Percentiles rank a stretch among this genome's conserved stretches.
Evolutionary conservation across 225 moss, liverwort and hornwort genomes (phyloP).

Genomic region (Straminergon stramineum): DNA sequence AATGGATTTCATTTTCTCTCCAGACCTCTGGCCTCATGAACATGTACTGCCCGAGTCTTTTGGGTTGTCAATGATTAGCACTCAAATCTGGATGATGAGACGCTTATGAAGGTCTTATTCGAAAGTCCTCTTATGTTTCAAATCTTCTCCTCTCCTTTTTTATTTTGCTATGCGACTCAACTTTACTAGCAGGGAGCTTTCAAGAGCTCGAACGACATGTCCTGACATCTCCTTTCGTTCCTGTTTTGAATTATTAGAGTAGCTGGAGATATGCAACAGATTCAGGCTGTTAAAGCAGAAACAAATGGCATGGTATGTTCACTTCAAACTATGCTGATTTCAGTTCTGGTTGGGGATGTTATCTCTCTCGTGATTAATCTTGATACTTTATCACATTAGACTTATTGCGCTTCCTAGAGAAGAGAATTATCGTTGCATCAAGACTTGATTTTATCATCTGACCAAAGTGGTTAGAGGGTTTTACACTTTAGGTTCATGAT

Average conservation of each 20-base stretch:
- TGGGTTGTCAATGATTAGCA: not conserved
- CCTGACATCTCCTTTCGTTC: conserved; percentile 1
- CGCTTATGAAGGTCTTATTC: not conserved
- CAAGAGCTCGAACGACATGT: not conserved
- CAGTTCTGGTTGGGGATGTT: not conserved
- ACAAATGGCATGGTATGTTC: conserved; percentile 53
- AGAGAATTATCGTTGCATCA: not conserved
- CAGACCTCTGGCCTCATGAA: not conserved
- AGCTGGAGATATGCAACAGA: conserved; percentile 49
- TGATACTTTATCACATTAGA: not conserved
- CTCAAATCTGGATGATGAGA: not conserved
- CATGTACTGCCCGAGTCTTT: not conserved
- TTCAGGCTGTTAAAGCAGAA: conserved; percentile 56
- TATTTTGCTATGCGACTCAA: not conserved
- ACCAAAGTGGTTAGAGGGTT: not conserved
- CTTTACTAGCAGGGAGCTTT: not conserved
- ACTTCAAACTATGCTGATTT: not conserved
- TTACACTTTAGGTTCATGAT: not conserved
- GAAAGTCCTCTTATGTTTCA: not conserved
- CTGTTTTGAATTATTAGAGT: conserved; percentile 30
- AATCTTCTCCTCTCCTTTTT: not conserved
- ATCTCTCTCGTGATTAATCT: not conserved
- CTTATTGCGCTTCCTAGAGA: not conserved
- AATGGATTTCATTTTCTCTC: not conserved
- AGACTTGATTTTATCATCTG: conserved; percentile 2